phyloP scores from a whole-genome alignment of 331 rosid genomes.

The Stylosanthes scabra region DNA sequence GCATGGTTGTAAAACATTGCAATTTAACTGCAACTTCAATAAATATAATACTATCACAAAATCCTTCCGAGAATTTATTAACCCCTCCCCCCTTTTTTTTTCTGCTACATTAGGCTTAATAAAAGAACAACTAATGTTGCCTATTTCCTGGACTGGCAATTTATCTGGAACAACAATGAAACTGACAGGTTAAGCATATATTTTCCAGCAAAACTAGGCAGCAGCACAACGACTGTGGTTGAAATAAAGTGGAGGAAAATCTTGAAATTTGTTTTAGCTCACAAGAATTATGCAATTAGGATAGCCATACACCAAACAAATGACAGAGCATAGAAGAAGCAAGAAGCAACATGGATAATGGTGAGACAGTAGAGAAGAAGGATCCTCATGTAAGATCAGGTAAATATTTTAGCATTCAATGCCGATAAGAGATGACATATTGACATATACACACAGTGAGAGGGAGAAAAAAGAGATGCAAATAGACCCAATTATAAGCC shows the following conservation, averaged over 20 bases:
- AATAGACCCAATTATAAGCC: neutral
- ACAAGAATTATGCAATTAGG: slow-evolving; percentile 3
- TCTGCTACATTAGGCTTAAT: slow-evolving; percentile 6
- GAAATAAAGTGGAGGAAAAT: too few relatives aligned
- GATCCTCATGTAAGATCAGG: neutral
- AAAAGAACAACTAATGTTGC: slow-evolving; percentile 26
- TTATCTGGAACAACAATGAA: neutral
- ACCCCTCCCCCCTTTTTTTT: too few relatives aligned
- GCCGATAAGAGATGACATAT: slow-evolving; percentile 4
- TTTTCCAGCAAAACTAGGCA: slow-evolving; percentile 15
- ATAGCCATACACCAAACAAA: slow-evolving; percentile 6
- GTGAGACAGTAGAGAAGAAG: slow-evolving; percentile 9
- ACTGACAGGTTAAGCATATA: neutral
- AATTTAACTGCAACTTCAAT: neutral
- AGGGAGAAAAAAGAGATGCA: neutral
- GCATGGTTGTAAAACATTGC: too few relatives aligned
- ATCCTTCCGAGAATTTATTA: neutral
- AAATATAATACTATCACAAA: slow-evolving; percentile 1
- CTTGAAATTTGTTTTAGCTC: slow-evolving; percentile 20
- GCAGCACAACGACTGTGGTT: slow-evolving; percentile 5
- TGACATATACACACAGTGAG: neutral
- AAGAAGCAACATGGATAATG: neutral
- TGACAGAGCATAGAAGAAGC: neutral
- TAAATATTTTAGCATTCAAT: slow-evolving; percentile 8
- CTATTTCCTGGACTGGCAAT: neutral